Evolutionary conservation across 2,329 filamentous ascomycete genomes (phyloP), one percentile per base, ranked within the genome.

Genomic region (Emericellopsis cladophorae): DNA sequence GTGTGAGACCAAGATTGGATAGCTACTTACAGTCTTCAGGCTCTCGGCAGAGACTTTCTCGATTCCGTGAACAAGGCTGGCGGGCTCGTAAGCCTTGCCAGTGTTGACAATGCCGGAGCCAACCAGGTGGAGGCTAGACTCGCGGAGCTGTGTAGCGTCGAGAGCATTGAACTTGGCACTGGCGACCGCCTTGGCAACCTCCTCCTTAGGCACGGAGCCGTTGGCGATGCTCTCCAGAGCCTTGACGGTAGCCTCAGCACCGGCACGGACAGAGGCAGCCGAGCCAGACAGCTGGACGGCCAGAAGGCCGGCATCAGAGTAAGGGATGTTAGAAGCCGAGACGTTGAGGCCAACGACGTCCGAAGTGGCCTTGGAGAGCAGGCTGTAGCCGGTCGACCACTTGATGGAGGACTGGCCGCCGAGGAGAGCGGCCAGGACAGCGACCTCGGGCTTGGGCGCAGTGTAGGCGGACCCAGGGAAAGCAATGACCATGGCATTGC

Each of bases 301-400:
- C 50, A 98, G 70, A 37, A 98, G 83, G 54, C 92, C 90, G 49
- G 92, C 86, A 57, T 98, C 92, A 14, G 90, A 95, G 77, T 95
- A 98, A 49, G 81, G 74, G 50, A 79, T 68, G 67, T 92, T 90
- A 54, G 80, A 75, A 48, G 90, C 86, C 31, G 76, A 72, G 54
- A 87, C 76, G 40, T 70, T 73, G 48, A 84, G 76, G 49, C 79
- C 77, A 31, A 80, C 71, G 54, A 77, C 69, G 36, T 74, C 71
- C 46, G 80, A 71, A 43, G 79, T 74, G 45, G 81, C 82, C 72
- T 95, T 89, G 57, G 84, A 75, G 45, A 98, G 77, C 46, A 95
- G 74, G 44, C 85, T 90, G 74, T 95, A 96, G 53, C 92, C 92
- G 47, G 86, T 68, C 40, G 86, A 81, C 90, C 90, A 98, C 73